Evolutionary conservation across 1,139 yeast genomes (phyloP).

Genomic region (Zygosaccharomyces sapae): DNA sequence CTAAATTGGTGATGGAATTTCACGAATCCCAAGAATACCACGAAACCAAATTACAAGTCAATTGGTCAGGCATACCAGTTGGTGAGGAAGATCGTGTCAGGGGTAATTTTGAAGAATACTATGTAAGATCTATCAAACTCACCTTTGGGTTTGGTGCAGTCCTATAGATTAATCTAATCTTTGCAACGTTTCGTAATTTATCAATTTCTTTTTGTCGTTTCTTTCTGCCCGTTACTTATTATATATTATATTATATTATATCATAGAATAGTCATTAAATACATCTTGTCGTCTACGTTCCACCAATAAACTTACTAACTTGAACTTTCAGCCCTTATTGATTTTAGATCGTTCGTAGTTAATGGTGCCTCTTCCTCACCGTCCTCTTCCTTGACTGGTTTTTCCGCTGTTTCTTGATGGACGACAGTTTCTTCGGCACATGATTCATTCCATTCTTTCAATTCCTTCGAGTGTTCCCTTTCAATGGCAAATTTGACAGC

Average conservation of each 20-base stretch:
- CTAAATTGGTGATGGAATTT: conserved; percentile 60
- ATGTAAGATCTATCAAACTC: conserved; percentile 78
- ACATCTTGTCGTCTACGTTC: no score
- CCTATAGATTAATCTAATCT: conserved; percentile 36
- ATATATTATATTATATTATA: no score
- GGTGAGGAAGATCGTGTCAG: conserved; percentile 94
- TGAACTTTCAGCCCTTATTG: background rate
- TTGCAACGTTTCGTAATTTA: no score
- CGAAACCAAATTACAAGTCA: conserved; percentile 77
- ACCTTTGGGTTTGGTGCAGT: conserved; percentile 95
- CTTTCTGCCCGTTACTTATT: no score
- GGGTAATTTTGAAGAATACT: conserved; percentile 81
- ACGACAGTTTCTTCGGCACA: conserved; percentile 16
- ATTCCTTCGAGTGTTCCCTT: conserved; percentile 67
- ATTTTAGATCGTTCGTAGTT: conserved; percentile 1
- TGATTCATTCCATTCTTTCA: conserved; percentile 59
- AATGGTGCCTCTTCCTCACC: conserved; percentile 3
- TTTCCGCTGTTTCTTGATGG: conserved; percentile 19
- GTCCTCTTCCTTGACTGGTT: conserved; percentile 1
- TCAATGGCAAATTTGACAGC: conserved; percentile 81
- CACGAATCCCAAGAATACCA: conserved; percentile 61
- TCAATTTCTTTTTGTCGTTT: no score
- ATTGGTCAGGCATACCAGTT: conserved; percentile 86
- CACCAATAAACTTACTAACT: background rate
- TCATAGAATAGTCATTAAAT: no score